Percentiles rank a stretch among this genome's conserved stretches.
Conservation (phyloP, 495 filamentous ascomycete genomes). For the Aspergillus egyptiacus region DNA sequence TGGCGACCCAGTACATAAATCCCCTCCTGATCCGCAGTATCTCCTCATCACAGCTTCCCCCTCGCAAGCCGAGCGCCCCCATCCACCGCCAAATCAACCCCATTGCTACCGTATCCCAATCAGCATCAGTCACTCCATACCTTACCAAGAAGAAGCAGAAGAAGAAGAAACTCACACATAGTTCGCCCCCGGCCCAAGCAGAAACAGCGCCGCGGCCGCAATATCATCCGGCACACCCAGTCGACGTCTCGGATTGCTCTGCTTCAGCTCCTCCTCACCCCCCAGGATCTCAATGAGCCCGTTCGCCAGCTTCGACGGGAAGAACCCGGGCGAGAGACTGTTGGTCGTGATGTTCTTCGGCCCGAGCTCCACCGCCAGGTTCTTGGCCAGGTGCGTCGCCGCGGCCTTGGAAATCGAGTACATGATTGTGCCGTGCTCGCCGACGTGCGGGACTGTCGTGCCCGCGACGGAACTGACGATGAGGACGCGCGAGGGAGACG, state of each 20-base stretch:
- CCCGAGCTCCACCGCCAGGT: conserved; percentile 80
- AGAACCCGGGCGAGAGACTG: conserved; percentile 82
- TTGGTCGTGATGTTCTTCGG: conserved; percentile 76
- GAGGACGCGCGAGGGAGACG: conserved; percentile 71
- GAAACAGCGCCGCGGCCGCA: conserved; percentile 70
- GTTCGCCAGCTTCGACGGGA: conserved; percentile 80
- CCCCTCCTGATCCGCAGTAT: too few species aligned
- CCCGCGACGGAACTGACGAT: conserved; percentile 79
- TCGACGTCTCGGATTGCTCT: conserved; percentile 57
- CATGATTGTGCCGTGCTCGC: conserved; percentile 67
- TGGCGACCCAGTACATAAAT: too few species aligned
- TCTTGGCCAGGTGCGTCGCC: conserved; percentile 67
- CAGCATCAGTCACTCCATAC: background rate
- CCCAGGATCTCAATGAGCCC: conserved; percentile 66
- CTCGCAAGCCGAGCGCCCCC: conserved; percentile 3
- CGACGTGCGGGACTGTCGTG: conserved; percentile 62
- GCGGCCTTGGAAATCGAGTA: conserved; percentile 84
- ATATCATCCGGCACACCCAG: conserved; percentile 78
- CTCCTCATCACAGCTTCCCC: conserved; percentile 10
- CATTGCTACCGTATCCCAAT: conserved; percentile 4
- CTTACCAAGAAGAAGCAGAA: background rate
- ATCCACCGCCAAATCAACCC: conserved; percentile 10
- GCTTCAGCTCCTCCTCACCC: conserved; percentile 55
- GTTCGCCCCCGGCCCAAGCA: conserved; percentile 59
- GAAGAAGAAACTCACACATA: conserved; percentile 45